phyloP scores from a whole-genome alignment of 495 filamentous ascomycete genomes.

The Physcia stellaris region DNA sequence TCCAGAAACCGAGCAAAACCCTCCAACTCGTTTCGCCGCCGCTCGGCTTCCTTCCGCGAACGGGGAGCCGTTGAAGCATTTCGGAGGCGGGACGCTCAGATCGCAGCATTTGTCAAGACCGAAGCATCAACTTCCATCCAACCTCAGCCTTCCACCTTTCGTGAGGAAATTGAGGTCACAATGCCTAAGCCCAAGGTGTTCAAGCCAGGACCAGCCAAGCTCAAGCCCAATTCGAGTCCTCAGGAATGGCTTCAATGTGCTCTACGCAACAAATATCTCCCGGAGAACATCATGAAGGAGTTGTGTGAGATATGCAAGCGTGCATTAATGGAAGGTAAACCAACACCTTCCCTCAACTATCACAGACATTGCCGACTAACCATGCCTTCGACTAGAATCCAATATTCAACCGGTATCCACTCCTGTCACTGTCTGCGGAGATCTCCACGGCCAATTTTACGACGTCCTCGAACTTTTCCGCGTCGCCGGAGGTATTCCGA shows the following conservation, averaged over 20 bases:
- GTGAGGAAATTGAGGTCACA: not conserved
- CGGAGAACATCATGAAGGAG: conserved; percentile 93
- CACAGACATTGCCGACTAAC: not conserved
- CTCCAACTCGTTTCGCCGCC: too few species aligned
- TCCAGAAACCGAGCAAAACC: too few species aligned
- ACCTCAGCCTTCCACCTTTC: not conserved
- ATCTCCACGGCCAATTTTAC: conserved; percentile 99
- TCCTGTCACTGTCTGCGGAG: conserved; percentile 95
- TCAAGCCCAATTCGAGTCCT: conserved; percentile 68
- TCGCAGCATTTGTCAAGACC: conserved; percentile 1
- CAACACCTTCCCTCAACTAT: not conserved
- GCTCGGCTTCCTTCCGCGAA: too few species aligned
- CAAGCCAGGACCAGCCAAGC: conserved; percentile 77
- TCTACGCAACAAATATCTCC: conserved; percentile 92
- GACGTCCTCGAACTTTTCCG: conserved; percentile 94
- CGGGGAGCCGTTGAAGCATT: too few species aligned
- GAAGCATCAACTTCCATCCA: too few species aligned
- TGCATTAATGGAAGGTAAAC: conserved; percentile 85
- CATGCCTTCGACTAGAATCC: conserved; percentile 49
- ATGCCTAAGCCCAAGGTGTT: conserved; percentile 51
- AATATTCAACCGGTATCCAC: conserved; percentile 95
- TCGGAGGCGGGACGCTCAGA: conserved; percentile 5
- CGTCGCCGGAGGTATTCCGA: conserved; percentile 89
- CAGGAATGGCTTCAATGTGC: conserved; percentile 94
- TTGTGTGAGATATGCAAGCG: conserved; percentile 98